phyloP scores from a whole-genome alignment of 495 filamentous ascomycete species.

The Xylaria flabelliformis region DNA sequence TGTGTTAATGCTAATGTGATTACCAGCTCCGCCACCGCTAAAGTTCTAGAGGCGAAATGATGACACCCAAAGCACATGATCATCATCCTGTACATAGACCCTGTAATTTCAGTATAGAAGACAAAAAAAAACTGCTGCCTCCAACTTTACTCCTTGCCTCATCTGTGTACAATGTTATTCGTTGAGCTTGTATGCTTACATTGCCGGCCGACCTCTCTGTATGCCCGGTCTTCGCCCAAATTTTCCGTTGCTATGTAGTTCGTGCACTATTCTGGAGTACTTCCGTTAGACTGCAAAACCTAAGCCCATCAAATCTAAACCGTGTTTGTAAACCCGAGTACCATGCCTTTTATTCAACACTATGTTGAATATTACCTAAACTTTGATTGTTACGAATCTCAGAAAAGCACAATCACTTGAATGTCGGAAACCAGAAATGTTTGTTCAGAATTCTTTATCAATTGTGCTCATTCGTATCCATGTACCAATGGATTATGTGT shows the following conservation, averaged over 20 bases:
- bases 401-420: neutral
- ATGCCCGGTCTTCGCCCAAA: neutral
- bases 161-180: neutral
- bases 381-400: neutral
- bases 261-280: neutral
- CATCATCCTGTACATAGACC: conserved; percentile 38
- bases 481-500: conserved; percentile 71
- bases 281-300: neutral
- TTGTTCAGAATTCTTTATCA: conserved; percentile 40
- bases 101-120: conserved; percentile 26
- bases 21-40: conserved; percentile 50
- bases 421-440: neutral
- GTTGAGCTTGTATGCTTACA: neutral
- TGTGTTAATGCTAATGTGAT: conserved; percentile 23
- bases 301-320: neutral
- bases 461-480: conserved; percentile 63
- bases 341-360: neutral
- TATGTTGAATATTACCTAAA: neutral
- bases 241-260: neutral
- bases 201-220: neutral
- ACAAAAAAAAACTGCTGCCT: neutral
- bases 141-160: neutral
- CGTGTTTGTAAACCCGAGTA: neutral
- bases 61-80: conserved; percentile 19
- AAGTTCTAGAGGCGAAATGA: conserved; percentile 49